A percentile compares a stretch with the other conserved stretches of the same genome.
Evolutionary conservation across 2,329 filamentous ascomycete genomes (phyloP).

Genomic region (Tolypocladium tropicale): DNA sequence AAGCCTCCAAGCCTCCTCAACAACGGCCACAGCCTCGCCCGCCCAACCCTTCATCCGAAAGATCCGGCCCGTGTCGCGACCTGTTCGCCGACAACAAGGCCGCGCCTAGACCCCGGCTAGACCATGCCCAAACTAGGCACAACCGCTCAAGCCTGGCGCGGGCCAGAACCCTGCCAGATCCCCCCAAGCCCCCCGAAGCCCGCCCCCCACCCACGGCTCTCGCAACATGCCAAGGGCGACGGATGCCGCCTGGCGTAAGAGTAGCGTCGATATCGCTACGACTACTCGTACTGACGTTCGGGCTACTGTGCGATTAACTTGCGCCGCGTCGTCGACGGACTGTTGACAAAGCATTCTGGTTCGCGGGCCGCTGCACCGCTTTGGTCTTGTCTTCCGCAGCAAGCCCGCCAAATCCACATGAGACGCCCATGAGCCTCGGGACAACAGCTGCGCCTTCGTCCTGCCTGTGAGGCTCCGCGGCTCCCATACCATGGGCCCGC

Average conservation of each 20-base stretch:
- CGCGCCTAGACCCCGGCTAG: neutral
- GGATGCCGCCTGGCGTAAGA: neutral
- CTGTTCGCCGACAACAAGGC: neutral
- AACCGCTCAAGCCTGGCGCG: neutral
- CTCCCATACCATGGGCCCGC: neutral
- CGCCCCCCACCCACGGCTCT: too few species aligned
- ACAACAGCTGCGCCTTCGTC: neutral
- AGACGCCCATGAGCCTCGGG: neutral
- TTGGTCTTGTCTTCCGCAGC: neutral
- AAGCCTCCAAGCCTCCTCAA: neutral
- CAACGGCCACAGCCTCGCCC: neutral
- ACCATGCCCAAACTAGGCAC: too few species aligned
- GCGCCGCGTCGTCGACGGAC: too few species aligned
- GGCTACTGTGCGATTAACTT: too few species aligned
- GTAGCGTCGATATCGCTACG: neutral
- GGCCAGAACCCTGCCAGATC: neutral
- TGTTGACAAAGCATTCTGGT: neutral
- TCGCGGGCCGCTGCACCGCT: neutral
- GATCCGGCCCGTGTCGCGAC: neutral
- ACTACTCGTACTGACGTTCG: too few species aligned
- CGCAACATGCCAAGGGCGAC: neutral
- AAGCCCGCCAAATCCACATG: too few species aligned
- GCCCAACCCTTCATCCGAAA: neutral
- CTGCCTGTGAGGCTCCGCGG: neutral
- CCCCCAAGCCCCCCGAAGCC: too few species aligned